Base-by-base conservation (phyloP, 495 filamentous ascomycete genomes). In the Penicillium egyptiacum region DNA sequence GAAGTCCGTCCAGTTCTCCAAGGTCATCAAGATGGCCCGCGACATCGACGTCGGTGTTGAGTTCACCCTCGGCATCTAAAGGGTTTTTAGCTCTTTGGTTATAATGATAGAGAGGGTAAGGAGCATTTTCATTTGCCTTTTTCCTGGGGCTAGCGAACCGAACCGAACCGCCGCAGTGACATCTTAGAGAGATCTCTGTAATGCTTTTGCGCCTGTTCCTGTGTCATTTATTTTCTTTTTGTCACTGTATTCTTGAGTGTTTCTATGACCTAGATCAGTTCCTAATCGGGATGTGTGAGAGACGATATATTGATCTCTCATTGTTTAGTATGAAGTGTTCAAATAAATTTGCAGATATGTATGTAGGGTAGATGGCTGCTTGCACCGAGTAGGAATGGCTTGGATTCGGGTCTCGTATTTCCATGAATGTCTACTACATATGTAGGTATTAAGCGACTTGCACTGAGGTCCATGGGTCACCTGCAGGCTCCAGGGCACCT, bases 1-100 rank as follows among this genome's bases (percentile, higher is more conserved):
- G 84, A 98, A 96, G 82, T 88, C 91, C 2, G 94, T 98, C 67
- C 94, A 98, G 77, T 92, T 98, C 72, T 96, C 91, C 55, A 98
- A 96, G 83, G 89, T 98, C 48, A 95, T 98, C 63, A 98, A 97
- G 85, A 89, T 96, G 90, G 92, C 92, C 69, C 89, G 94, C 61
- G 94, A 97, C 67, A 96, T 97, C 70, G 94, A 98, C 69, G 93
- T 98, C 55, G 94, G 91, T 53, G 94, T 98, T 62, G 93, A 97
- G 74, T 98, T 98, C 76, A 92, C 88, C 63, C 83, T 97, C 63
- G 94, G 91, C 72, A 95, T 98, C 77, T 98, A 88, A 73, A 50
- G 19, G 40, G 51, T 20, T 26, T 48, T 14, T 46, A 52, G 4
- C n/a, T 23, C 8, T 41, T 28, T 50, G 14, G 9, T 51, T 51